Percentiles rank a stretch among this genome's conserved stretches.
These are phyloP conservation scores for Fusarium liriodendri DNA, from an alignment of 2,329 filamentous ascomycete species.

Conservation along the genomic window DNA sequence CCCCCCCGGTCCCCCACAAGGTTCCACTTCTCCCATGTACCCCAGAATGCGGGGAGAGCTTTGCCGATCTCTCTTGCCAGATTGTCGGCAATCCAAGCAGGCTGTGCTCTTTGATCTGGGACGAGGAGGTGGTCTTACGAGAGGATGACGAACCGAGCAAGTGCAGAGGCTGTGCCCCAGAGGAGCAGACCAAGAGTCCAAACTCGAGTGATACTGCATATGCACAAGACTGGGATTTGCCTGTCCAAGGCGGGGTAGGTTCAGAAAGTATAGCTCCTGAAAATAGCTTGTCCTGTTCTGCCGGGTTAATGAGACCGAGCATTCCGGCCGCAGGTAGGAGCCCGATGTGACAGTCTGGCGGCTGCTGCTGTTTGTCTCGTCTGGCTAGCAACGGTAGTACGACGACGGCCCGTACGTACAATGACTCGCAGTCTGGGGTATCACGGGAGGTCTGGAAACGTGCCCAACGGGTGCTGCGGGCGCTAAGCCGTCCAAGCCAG, in stretches of 20 bases:
- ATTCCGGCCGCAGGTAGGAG: background rate
- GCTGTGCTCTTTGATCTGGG: background rate
- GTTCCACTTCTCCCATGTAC: constrained; percentile 15
- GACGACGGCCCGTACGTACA: background rate
- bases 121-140: constrained; percentile 15
- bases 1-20: background rate
- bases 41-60: constrained; percentile 37
- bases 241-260: background rate
- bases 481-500: background rate
- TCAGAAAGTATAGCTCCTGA: background rate
- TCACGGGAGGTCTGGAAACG: background rate
- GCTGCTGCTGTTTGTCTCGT: background rate
- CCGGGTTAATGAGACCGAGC: background rate
- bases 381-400: background rate
- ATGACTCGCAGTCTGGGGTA: background rate
- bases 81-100: constrained; percentile 16
- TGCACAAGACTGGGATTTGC: background rate
- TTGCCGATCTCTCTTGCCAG: constrained; percentile 13
- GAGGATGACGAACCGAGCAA: constrained; percentile 21
- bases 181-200: background rate
- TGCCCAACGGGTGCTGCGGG: background rate
- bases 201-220: background rate
- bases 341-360: background rate
- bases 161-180: background rate
- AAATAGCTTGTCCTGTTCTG: background rate